These are phyloP conservation scores for Neurospora africana DNA, from an alignment of 495 filamentous ascomycete species.

Conservation along the genomic window DNA sequence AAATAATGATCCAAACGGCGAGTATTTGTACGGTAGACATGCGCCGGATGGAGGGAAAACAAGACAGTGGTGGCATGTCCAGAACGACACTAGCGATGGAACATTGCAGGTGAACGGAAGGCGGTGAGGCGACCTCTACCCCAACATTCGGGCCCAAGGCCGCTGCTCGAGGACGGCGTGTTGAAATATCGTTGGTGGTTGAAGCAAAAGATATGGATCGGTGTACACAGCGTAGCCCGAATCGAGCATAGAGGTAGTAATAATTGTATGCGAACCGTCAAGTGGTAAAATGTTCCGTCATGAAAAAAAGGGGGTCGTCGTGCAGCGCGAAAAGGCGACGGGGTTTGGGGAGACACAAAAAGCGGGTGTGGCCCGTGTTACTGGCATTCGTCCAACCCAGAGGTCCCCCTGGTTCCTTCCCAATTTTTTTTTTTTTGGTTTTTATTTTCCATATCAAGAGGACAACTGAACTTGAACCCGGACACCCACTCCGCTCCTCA, in stretches of 20 bases:
- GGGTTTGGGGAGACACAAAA: neutral
- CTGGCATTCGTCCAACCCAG: neutral
- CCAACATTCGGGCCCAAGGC: neutral
- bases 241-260: neutral
- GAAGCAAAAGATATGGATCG: neutral
- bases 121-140: neutral
- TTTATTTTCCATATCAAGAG: neutral
- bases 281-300: neutral
- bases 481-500: neutral
- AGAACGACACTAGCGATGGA: neutral
- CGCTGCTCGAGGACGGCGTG: neutral
- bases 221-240: neutral
- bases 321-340: neutral
- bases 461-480: no score
- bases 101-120: neutral
- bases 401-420: neutral
- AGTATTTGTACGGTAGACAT: neutral
- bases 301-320: neutral
- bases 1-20: neutral
- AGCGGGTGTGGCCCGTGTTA: neutral
- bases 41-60: neutral
- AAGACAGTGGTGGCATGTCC: neutral
- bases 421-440: neutral
- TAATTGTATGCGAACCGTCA: neutral
- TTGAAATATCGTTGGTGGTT: neutral